Base-by-base conservation (phyloP, 2,329 filamentous ascomycete species). In the Eurotiales sp. region DNA sequence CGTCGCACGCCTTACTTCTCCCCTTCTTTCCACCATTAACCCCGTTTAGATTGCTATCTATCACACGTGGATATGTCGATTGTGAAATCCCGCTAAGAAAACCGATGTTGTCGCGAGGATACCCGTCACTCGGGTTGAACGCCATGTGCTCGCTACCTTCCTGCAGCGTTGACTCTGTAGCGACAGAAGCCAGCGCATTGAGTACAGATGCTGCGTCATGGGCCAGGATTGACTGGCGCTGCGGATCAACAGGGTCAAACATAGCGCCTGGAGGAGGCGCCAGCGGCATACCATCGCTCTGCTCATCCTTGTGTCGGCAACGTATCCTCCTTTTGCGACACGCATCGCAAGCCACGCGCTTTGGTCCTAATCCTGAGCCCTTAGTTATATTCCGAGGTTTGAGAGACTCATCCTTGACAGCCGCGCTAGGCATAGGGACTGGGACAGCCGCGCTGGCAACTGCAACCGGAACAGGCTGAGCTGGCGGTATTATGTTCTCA, bases 1-100 rank as follows among this genome's bases (percentile, higher is more conserved):
- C 82, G 53, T 82, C 76, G 63, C 83, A 86, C 39, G 83, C 83
- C 65, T 84, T 85, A 60, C 77, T 83, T 59, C 82, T 68, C 53
- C 80, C 76, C 63, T 82, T 80, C 67, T 81, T 77, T 41, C 72
- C 74, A 53, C 78, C 66, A 49, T 58, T 64, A 4, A 54, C 42
- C 22, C 68, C 68, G 36, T 69, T 65, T 8, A 65, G 64, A 36
- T 65, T 68, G 11, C 58, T 42, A 50, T 69, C 68, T 42, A 62
- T 59, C 1, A 61, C 51, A 21, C 61, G 61, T 27, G 63, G 62
- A n/a, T 50, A 52, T 11, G 56, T 55, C 10, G 57, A 54, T 30
- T 60, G 61, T 12, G 66, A 63, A 12, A 60, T 61, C 15, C 60
- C 58, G 56, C 67, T 55, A 14, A 64, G 56, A 14, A 60, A 52